phyloP scores from a whole-genome alignment of 2,329 filamentous ascomycete species.

The Tricladium varicosporioides region DNA sequence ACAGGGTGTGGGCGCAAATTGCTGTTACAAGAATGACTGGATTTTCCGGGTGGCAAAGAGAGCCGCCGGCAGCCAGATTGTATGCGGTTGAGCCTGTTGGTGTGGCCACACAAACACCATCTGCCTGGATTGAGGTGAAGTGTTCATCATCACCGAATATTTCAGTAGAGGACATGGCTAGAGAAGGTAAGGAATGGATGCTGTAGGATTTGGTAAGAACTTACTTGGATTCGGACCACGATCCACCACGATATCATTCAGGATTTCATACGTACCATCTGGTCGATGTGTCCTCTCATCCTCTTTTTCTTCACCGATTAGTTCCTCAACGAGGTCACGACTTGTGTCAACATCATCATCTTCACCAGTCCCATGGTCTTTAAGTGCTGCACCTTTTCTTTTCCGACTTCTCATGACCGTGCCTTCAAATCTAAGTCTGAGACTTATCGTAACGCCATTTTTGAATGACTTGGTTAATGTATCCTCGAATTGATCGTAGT shows the following conservation, averaged over 20 bases:
- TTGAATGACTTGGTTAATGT: conserved; percentile 71
- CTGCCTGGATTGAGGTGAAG: conserved; percentile 89
- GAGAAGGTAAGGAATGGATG: conserved; percentile 3
- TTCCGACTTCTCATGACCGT: conserved; percentile 82
- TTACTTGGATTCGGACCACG: conserved; percentile 87
- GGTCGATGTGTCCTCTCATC: conserved; percentile 83
- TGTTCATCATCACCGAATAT: conserved; percentile 91
- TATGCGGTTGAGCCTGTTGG: conserved; percentile 95
- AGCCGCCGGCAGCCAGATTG: conserved; percentile 93
- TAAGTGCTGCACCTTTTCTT: conserved; percentile 35
- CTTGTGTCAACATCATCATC: conserved; percentile 40
- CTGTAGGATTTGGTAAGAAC: conserved; percentile 34
- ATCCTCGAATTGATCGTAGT: conserved; percentile 71
- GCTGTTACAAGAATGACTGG: conserved; percentile 92
- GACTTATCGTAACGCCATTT: conserved; percentile 83
- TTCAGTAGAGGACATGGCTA: conserved; percentile 87
- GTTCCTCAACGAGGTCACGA: conserved; percentile 80
- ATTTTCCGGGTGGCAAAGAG: conserved; percentile 92
- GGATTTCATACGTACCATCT: conserved; percentile 80
- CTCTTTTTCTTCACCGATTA: conserved; percentile 82
- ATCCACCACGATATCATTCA: conserved; percentile 97
- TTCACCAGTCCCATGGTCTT: conserved; percentile 35
- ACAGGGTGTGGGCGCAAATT: conserved; percentile 92
- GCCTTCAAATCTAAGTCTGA: conserved; percentile 87
- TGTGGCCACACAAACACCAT: conserved; percentile 90